phyloP scores from a whole-genome alignment of 441 rosid species.

The Erodium moschatum region DNA sequence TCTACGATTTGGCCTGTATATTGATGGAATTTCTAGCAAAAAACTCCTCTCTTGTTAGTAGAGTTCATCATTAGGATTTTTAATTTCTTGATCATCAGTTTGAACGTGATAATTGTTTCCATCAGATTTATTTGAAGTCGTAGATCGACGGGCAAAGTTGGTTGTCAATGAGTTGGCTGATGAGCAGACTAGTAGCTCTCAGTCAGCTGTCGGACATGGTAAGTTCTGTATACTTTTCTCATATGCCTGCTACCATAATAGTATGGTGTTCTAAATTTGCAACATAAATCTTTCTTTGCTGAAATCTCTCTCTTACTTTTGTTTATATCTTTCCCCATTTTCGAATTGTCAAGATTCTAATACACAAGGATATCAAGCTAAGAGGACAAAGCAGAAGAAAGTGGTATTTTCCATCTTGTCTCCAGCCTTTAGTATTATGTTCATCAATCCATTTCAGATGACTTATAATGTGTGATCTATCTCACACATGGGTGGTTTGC shows the following conservation, averaged over 20 bases:
- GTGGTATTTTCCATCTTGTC: constrained; percentile 40
- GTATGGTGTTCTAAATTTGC: no score
- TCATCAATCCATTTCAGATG: not conserved
- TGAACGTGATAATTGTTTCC: constrained; percentile 8
- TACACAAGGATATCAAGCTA: constrained; percentile 62
- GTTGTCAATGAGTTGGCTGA: constrained; percentile 80
- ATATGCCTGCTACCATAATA: no score
- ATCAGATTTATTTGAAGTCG: constrained; percentile 88
- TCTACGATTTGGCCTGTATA: not conserved
- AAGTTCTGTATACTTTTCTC: constrained; percentile 6
- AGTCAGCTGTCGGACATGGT: constrained; percentile 38
- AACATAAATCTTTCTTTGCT: no score
- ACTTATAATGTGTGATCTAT: constrained; percentile 14
- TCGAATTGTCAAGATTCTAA: constrained; percentile 30
- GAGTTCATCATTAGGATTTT: not conserved
- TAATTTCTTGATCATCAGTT: not conserved
- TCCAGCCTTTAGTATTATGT: constrained; percentile 11
- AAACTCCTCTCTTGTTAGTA: not conserved
- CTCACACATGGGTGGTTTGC: constrained; percentile 24
- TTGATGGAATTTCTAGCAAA: not conserved
- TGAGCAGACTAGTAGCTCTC: constrained; percentile 52
- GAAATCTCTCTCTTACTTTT: not conserved
- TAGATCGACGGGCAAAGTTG: constrained; percentile 93
- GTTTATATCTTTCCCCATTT: constrained; percentile 8
- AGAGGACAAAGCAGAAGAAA: constrained; percentile 37